phyloP scores from a whole-genome alignment of 345 rosid species.

The Melaleuca alternifolia region DNA sequence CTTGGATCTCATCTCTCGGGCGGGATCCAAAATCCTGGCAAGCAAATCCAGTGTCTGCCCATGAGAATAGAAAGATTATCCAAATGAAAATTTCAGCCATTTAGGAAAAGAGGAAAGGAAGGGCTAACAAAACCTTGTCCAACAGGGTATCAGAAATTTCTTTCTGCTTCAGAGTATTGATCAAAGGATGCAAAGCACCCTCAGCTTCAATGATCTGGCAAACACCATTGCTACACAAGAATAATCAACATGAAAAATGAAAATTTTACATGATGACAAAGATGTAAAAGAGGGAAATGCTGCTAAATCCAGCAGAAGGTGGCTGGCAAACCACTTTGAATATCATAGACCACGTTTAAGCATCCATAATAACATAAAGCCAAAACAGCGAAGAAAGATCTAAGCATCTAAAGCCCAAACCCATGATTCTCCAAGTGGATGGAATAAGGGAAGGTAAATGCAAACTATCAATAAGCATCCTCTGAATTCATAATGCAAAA shows the following conservation, averaged over 20 bases:
- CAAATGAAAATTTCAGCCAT: neutral
- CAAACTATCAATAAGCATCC: neutral
- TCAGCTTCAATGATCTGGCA: slow-evolving; percentile 64
- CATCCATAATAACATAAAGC: neutral
- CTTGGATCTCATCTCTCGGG: slow-evolving; percentile 68
- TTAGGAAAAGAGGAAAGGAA: neutral
- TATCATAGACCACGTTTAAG: neutral
- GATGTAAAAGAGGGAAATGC: neutral
- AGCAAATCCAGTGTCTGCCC: slow-evolving; percentile 64
- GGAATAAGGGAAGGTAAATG: neutral
- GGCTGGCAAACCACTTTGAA: neutral
- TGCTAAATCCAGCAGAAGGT: neutral
- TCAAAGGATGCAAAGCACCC: slow-evolving; percentile 43
- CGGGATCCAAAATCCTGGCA: slow-evolving; percentile 62
- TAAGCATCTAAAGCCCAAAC: neutral
- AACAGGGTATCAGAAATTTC: slow-evolving; percentile 30
- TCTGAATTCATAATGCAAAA: neutral
- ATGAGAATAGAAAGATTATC: neutral
- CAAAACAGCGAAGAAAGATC: neutral
- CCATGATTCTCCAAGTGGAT: neutral
- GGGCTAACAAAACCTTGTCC: slow-evolving; percentile 39
- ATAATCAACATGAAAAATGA: neutral
- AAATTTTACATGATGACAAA: neutral
- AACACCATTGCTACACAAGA: slow-evolving; percentile 40
- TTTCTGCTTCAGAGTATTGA: slow-evolving; percentile 38